Evolutionary conservation across 2,329 filamentous ascomycete genomes (phyloP).

Genomic region (Cladosporium velox): DNA sequence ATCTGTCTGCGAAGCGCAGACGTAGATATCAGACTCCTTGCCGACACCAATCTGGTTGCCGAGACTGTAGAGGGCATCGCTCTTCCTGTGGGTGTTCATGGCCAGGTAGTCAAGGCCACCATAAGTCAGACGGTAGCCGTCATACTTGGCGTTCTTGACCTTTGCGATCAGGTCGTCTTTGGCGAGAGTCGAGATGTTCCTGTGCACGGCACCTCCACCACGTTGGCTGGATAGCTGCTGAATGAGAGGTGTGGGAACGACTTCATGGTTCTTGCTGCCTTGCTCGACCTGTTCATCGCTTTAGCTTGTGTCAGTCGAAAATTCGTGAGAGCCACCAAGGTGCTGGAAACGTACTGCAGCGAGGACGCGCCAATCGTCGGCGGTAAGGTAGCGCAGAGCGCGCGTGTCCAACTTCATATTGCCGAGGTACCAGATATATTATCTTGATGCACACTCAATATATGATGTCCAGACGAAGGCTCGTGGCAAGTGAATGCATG

Average conservation of each 20-base stretch:
- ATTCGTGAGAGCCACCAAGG: constrained; percentile 16
- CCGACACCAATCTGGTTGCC: constrained; percentile 94
- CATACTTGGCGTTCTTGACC: constrained; percentile 94
- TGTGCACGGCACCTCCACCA: constrained; percentile 74
- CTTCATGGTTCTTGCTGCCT: constrained; percentile 94
- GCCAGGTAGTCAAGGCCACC: constrained; percentile 98
- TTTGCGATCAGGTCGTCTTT: constrained; percentile 90
- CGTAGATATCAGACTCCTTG: constrained; percentile 96
- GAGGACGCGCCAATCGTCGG: constrained; percentile 94
- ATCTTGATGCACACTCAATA: background rate
- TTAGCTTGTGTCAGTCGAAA: constrained; percentile 24
- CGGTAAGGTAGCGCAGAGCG: constrained; percentile 85
- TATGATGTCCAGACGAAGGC: background rate
- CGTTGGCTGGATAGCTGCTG: constrained; percentile 79
- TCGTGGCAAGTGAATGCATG: background rate
- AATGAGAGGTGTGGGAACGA: constrained; percentile 89
- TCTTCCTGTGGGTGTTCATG: constrained; percentile 81
- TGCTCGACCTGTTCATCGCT: constrained; percentile 70
- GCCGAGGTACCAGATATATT: background rate
- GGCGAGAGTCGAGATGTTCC: constrained; percentile 83
- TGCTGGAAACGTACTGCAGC: constrained; percentile 67
- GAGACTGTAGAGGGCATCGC: constrained; percentile 82
- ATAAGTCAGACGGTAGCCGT: constrained; percentile 95
- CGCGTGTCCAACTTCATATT: constrained; percentile 93
- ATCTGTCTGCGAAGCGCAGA: constrained; percentile 80